Evolutionary conservation across 2,329 filamentous ascomycete genomes (phyloP), one percentile per base, ranked within the genome.

Genomic region (Zalaria sp.): DNA sequence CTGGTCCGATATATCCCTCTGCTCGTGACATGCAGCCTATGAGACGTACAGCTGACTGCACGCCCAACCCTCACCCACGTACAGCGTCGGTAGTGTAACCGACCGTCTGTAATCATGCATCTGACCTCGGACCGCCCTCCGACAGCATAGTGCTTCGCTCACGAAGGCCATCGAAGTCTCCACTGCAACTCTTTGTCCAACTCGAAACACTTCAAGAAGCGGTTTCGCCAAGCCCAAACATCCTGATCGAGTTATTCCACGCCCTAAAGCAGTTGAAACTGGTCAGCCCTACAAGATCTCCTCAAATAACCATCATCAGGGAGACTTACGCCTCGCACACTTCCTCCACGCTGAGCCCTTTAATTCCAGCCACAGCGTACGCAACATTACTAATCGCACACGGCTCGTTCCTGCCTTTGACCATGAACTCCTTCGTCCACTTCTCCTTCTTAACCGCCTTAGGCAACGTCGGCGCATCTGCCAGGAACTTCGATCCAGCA

Each of bases 391-490:
- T 77, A 49, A 98, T 95, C 41, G 75, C 81, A 52, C 82, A 88
- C 6, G 89, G 85, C 62, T 98, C 91, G 57, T 98, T 98, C 46
- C 91, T 76, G 1, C 89, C 86, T 65, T 96, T 98, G 41, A 98
- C 75, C 83, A 95, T 89, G 34, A 72, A 72, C 0, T 88, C 89
- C 53, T 84, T 77, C 36, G 76, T 74, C 81, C 87, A 98, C 60
- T 84, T 93, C 65, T 98, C 91, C 65, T 94, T 96, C 71, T 96
- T 98, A 27, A 95, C 82, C 4, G 79, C 71, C 62, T 83, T 93
- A 51, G 81, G 91, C 29, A 85, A 65, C 40, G 77, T 71, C 0
- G 81, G 80, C 1, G 83, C 75, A 40, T 80, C 79, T 4, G 77
- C 68, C 49, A 83, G 61, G 49, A 81, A 82, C 60, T 81, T 81